Conservation (phyloP, 805 yeast genomes). For the Clavispora carvajalis region DNA sequence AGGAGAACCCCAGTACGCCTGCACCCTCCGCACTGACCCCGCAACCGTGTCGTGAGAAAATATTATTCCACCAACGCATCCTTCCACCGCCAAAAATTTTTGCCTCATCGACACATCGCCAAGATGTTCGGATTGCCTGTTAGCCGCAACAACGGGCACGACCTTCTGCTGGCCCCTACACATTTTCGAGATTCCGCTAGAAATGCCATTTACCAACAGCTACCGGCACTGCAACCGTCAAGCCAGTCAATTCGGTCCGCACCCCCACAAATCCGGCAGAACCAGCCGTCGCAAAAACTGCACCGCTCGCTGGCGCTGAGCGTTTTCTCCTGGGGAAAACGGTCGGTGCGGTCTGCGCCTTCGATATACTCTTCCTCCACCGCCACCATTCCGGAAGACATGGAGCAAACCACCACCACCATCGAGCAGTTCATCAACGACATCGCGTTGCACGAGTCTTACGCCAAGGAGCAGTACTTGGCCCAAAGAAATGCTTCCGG, state of each 20-base stretch:
- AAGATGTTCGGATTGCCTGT: conserved; percentile 15
- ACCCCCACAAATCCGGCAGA: conserved; percentile 25
- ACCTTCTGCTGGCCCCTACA: conserved; percentile 26
- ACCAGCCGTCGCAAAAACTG: conserved; percentile 18
- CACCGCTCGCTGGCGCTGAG: conserved; percentile 33
- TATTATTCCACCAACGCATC: not conserved
- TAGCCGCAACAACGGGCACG: conserved; percentile 9
- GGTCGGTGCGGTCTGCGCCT: conserved; percentile 40
- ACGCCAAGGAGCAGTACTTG: conserved; percentile 15
- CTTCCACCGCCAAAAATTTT: not conserved
- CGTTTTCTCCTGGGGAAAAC: conserved; percentile 30
- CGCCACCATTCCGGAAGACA: conserved; percentile 42
- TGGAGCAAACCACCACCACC: conserved; percentile 37
- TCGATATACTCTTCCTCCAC: conserved; percentile 37
- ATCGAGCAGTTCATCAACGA: conserved; percentile 42
- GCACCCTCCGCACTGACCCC: not conserved
- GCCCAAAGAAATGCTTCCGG: conserved; percentile 5
- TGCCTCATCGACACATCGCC: not conserved
- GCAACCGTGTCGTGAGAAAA: not conserved
- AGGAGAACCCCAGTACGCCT: not conserved
- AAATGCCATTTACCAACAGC: conserved; percentile 39
- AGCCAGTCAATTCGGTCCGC: conserved; percentile 37
- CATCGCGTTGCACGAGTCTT: conserved; percentile 33
- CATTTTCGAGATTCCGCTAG: conserved; percentile 40
- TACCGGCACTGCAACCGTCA: conserved; percentile 25